Evolutionary conservation across 2,329 filamentous ascomycete genomes (phyloP).

Genomic region (Cytospora schulzeri): DNA sequence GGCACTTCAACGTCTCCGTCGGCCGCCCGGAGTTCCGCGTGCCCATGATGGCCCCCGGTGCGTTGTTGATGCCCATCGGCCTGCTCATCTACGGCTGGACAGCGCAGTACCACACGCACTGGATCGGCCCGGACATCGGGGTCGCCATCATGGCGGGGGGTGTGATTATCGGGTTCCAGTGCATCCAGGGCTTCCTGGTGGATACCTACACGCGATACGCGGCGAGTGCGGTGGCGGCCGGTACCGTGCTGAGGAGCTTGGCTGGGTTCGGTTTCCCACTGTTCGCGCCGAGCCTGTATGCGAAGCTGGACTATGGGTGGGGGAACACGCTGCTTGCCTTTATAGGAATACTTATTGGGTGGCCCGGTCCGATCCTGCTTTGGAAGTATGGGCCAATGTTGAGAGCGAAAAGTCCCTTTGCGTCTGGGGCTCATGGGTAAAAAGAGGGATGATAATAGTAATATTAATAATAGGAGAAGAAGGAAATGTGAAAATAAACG

Average conservation of each 20-base stretch:
- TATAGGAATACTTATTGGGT: conserved; percentile 43
- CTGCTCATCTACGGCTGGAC: conserved; percentile 51
- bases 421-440: conserved; percentile 16
- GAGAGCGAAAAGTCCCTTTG: conserved; percentile 36
- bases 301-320: conserved; percentile 44
- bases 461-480: neutral
- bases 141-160: conserved; percentile 42
- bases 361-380: conserved; percentile 47
- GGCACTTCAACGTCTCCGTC: conserved; percentile 37
- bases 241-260: conserved; percentile 48
- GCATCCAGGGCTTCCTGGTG: conserved; percentile 49
- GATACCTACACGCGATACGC: conserved; percentile 51
- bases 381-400: conserved; percentile 48
- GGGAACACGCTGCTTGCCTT: conserved; percentile 48
- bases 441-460: neutral
- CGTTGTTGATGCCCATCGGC: conserved; percentile 47
- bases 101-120: conserved; percentile 45
- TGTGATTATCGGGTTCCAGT: conserved; percentile 46
- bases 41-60: conserved; percentile 57
- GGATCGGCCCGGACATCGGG: conserved; percentile 51
- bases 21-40: conserved; percentile 48
- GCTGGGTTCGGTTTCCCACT: conserved; percentile 55
- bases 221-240: conserved; percentile 48
- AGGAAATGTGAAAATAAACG: neutral
- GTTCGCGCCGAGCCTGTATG: conserved; percentile 51